Evolutionary conservation across 495 filamentous ascomycete species (phyloP).

Genomic region (Podospora pseudoanserina): DNA sequence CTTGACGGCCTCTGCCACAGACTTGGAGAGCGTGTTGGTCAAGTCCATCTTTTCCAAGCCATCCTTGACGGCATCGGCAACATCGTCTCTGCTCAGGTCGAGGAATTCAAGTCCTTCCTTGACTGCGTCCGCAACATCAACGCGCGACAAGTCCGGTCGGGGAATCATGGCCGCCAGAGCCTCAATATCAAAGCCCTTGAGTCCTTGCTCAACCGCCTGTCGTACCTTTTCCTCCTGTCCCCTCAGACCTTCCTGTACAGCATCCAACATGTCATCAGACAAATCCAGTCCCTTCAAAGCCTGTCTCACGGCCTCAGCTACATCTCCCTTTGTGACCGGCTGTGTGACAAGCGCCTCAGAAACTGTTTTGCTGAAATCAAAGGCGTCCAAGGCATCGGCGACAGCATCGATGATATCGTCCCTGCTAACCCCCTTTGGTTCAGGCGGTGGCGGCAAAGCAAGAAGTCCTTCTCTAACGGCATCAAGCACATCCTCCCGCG

Average conservation of each 20-base stretch:
- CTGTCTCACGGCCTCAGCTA: constrained; percentile 29
- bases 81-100: constrained; percentile 26
- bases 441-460: constrained; percentile 15
- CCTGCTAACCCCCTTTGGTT: constrained; percentile 25
- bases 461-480: constrained; percentile 52
- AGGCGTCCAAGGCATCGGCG: constrained; percentile 39
- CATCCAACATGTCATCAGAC: constrained; percentile 25
- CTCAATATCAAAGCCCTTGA: constrained; percentile 27
- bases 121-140: constrained; percentile 30
- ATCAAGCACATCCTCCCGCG: constrained; percentile 50
- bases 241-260: constrained; percentile 26
- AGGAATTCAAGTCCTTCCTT: constrained; percentile 30
- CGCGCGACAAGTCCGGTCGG: constrained; percentile 24
- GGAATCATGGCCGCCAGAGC: constrained; percentile 23
- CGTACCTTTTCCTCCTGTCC: constrained; percentile 18
- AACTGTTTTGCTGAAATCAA: constrained; percentile 35
- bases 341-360: constrained; percentile 27
- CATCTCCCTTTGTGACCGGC: constrained; percentile 25
- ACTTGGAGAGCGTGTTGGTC: constrained; percentile 6
- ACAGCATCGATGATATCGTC: constrained; percentile 46
- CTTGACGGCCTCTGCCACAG: constrained; percentile 19
- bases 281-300: constrained; percentile 28
- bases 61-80: constrained; percentile 30
- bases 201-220: constrained; percentile 19
- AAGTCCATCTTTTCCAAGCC: constrained; percentile 28